These are phyloP conservation scores for Cyanidiococcus yangmingshanensis DNA, from an alignment of 23 red algal genomes.

Conservation along the genomic window DNA sequence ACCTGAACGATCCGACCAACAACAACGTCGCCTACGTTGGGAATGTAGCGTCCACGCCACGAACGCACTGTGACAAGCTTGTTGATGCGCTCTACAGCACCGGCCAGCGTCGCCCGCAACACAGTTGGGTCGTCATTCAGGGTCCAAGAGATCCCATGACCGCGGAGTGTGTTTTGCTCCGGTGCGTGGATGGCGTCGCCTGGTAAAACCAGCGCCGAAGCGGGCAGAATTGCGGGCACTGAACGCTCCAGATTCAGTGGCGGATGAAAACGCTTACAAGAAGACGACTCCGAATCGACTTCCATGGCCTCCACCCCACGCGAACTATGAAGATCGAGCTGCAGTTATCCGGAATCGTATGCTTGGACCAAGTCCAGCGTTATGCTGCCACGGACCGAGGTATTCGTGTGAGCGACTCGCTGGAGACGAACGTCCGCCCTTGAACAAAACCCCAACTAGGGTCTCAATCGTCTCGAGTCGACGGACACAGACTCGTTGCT, in stretches of 20 bases:
- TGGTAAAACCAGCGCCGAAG: neutral
- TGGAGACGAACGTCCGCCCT: no score
- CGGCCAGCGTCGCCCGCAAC: conserved; percentile 63
- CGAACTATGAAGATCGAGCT: no score
- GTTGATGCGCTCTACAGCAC: conserved; percentile 81
- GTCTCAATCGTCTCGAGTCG: no score
- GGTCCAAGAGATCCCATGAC: neutral
- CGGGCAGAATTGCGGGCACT: neutral
- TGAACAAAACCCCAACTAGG: no score
- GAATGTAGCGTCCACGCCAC: conserved; percentile 59
- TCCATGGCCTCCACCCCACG: no score
- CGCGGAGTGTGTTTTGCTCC: conserved; percentile 7
- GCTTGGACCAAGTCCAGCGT: no score
- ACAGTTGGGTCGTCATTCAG: conserved; percentile 1
- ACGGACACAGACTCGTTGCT: no score
- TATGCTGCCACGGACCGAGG: no score
- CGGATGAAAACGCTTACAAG: no score
- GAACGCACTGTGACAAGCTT: conserved; percentile 80
- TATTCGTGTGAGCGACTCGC: no score
- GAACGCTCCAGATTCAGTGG: neutral
- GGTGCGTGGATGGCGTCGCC: conserved; percentile 12
- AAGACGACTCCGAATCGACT: no score
- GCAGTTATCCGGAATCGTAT: no score
- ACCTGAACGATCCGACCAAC: conserved; percentile 57
- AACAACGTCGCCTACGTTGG: conserved; percentile 93